phyloP scores from a whole-genome alignment of 176 grass and related monocot species.

The Oryza longistaminata region DNA sequence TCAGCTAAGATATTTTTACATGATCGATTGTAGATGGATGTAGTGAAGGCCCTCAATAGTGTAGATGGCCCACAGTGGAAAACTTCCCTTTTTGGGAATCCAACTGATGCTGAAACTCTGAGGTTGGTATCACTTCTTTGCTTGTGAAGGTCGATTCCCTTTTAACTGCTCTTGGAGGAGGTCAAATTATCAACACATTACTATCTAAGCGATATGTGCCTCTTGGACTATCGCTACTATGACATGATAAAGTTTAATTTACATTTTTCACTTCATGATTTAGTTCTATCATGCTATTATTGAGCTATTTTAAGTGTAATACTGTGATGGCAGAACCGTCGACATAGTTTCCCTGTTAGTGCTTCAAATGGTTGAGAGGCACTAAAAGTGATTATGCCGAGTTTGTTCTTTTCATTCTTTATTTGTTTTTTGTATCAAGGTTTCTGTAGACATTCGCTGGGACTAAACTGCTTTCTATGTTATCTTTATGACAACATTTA shows the following conservation, averaged over 20 bases:
- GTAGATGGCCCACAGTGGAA: constrained; percentile 96
- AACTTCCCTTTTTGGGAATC: constrained; percentile 93
- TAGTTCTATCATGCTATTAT: not conserved
- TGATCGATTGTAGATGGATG: constrained; percentile 70
- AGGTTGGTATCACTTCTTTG: constrained; percentile 58
- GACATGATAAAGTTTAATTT: constrained; percentile 12
- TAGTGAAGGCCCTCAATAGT: constrained; percentile 90
- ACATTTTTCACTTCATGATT: constrained; percentile 27
- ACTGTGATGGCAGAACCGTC: not conserved
- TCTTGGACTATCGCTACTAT: constrained; percentile 8
- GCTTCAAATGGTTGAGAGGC: not conserved
- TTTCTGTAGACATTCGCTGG: constrained; percentile 1
- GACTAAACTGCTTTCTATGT: constrained; percentile 4
- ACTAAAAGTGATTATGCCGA: not conserved
- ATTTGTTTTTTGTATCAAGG: not conserved
- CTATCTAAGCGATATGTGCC: constrained; percentile 7
- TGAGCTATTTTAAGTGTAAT: not conserved
- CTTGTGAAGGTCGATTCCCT: constrained; percentile 17
- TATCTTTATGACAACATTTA: not conserved
- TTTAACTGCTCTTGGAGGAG: constrained; percentile 24
- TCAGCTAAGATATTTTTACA: constrained; percentile 23
- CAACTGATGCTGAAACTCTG: constrained; percentile 84
- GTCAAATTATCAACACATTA: not conserved
- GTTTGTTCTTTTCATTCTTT: constrained; percentile 4
- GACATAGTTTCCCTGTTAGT: constrained; percentile 13